A percentile compares a stretch with the other conserved stretches of the same genome.
Conservation (phyloP, 1,284 basidiomycete genomes). For the Irpex sp. region DNA sequence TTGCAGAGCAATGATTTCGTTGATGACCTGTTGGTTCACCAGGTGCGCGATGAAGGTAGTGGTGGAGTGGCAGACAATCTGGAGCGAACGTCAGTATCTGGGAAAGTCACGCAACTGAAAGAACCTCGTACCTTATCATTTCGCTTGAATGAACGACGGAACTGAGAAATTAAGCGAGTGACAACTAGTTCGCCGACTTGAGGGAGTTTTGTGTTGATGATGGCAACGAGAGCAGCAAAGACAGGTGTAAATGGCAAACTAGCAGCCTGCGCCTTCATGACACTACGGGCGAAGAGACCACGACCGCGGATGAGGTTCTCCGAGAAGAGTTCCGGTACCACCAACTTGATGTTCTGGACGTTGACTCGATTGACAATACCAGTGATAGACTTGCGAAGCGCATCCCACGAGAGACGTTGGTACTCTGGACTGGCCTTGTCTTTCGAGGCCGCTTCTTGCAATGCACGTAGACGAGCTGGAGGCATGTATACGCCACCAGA, state of each 20-base stretch:
- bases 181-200: conserved; percentile 93
- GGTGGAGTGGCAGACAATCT: conserved; percentile 92
- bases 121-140: conserved; percentile 85
- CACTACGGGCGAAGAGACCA: conserved; percentile 86
- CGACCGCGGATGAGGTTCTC: conserved; percentile 92
- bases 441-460: conserved; percentile 82
- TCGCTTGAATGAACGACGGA: conserved; percentile 91
- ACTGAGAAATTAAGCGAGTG: conserved; percentile 90
- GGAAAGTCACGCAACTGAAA: conserved; percentile 1
- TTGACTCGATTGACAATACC: conserved; percentile 99
- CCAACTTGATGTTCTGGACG: conserved; percentile 93
- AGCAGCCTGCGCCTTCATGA: conserved; percentile 97
- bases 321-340: conserved; percentile 90
- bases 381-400: conserved; percentile 95
- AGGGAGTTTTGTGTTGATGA: conserved; percentile 97
- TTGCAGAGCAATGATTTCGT: conserved; percentile 93
- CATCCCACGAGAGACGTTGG: conserved; percentile 97
- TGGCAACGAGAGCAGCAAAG: conserved; percentile 90
- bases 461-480: conserved; percentile 86
- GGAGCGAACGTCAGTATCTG: background rate
- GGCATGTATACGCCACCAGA: conserved; percentile 97
- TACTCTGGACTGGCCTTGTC: conserved; percentile 93
- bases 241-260: conserved; percentile 98
- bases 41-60: conserved; percentile 97
- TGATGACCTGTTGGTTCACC: conserved; percentile 93